Base-by-base conservation (phyloP, 306 rosid genomes). In the Datisca glomerata region DNA sequence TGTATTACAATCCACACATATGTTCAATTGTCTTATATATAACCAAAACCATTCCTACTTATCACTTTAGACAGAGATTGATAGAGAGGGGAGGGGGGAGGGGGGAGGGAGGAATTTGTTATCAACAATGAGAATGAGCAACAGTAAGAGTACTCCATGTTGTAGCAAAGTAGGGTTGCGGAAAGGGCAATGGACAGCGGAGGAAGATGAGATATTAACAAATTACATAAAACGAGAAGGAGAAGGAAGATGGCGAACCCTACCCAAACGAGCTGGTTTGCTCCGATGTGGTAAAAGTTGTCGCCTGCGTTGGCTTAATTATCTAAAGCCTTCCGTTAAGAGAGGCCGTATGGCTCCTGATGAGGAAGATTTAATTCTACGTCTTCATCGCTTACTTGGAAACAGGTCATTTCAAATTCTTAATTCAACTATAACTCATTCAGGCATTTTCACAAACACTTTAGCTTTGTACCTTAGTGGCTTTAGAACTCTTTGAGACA, bases 301-400 rank as follows among this genome's bases (percentile, higher is more conserved):
- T 40, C 80, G 95, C 9, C 92, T 84, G 46, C 93, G 95, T 0
- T 84, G 95, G 95, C 79, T 84, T 86, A 84, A 84, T 67, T 84
- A 84, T 37, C 93, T 84, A 53, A 92, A 93, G n/a, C 95, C 95
- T 2, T 70, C 70, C 9, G 84, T 84, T 34, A 84, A 84, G 64
- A 86, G 86, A 18, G 95, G 95, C 53, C 95, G 73, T 51, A 84
- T 84, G 74, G 83, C 93, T 18, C 69, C 84, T 15, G 95, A 79
- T 29, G 95, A 84, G 51, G 95, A 84, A 63, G 95, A 84, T 52
- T 93, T 84, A 66, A 79, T 84, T 49, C 93, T 79, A 50, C 95
- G 95, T 35, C 95, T 84, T 48, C 95, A 84, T 46, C 95, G 95
- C 51, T 86, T 84, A 36, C 93, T 84, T 20, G 95, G 95, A 15